phyloP scores from a whole-genome alignment of 148 eudicot genomes.

The Rhododendron ferrugineum region DNA sequence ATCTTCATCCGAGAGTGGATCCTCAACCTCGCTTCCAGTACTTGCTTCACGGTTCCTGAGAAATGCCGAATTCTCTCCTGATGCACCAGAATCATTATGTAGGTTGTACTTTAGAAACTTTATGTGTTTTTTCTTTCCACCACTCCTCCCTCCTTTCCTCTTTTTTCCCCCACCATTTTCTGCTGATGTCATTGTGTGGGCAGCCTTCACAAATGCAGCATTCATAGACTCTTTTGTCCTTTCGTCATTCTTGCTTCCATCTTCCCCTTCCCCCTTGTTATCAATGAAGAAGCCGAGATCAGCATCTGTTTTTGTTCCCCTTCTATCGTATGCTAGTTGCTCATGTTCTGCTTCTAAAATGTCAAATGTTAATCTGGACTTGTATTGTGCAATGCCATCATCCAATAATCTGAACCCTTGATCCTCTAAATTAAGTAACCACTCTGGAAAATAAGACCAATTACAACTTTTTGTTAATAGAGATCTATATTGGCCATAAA shows the following conservation, averaged over 20 bases:
- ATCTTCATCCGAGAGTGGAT: slow-evolving; percentile 37
- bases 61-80: slow-evolving; percentile 13
- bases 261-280: slow-evolving; percentile 34
- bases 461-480: background rate
- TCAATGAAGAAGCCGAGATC: slow-evolving; percentile 42
- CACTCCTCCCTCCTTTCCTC: slow-evolving; percentile 22
- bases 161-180: slow-evolving; percentile 25
- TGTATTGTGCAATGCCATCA: slow-evolving; percentile 2
- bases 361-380: slow-evolving; percentile 13
- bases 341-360: slow-evolving; percentile 9
- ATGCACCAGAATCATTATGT: slow-evolving; percentile 12
- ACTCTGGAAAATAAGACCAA: slow-evolving; percentile 31
- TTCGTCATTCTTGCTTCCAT: slow-evolving; percentile 22
- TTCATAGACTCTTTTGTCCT: slow-evolving; percentile 18
- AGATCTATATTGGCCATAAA: background rate
- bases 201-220: slow-evolving; percentile 52
- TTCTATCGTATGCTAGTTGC: background rate
- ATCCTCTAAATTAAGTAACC: slow-evolving; percentile 29
- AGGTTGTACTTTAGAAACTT: slow-evolving; percentile 38
- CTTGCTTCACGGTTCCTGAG: slow-evolving; percentile 17
- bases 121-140: slow-evolving; percentile 15
- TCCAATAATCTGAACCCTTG: slow-evolving; percentile 17
- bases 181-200: slow-evolving; percentile 31
- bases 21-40: slow-evolving; percentile 40
- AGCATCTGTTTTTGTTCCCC: slow-evolving; percentile 13